Conservation (phyloP, 148 eudicot species). For the Chenopodium formosanum region DNA sequence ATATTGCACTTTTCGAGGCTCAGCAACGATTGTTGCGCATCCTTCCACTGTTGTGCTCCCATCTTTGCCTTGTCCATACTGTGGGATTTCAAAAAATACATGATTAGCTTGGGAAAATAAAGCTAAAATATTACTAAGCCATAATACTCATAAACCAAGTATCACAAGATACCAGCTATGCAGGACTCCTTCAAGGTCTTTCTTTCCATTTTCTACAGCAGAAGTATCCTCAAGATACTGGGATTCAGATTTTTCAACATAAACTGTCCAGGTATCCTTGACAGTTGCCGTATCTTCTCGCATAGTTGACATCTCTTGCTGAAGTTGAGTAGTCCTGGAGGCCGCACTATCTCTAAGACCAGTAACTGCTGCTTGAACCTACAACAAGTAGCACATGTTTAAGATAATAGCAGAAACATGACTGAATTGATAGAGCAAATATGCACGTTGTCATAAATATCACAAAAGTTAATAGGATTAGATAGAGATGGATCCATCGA, state of each 20-base stretch:
- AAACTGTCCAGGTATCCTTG: slow-evolving; percentile 68
- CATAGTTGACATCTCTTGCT: slow-evolving; percentile 87
- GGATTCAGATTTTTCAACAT: slow-evolving; percentile 66
- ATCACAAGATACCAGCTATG: slow-evolving; percentile 66
- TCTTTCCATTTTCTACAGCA: slow-evolving; percentile 80
- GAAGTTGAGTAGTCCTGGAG: slow-evolving; percentile 61
- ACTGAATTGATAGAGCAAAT: neutral
- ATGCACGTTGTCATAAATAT: too few relatives aligned
- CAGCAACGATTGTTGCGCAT: slow-evolving; percentile 81
- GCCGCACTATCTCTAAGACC: slow-evolving; percentile 79
- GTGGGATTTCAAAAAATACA: slow-evolving; percentile 15
- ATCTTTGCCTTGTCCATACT: slow-evolving; percentile 76
- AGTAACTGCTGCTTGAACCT: slow-evolving; percentile 79
- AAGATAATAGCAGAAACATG: neutral
- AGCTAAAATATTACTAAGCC: neutral
- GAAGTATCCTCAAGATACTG: slow-evolving; percentile 73
- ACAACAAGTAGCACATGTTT: slow-evolving; percentile 2
- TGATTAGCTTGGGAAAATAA: neutral
- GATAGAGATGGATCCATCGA: neutral
- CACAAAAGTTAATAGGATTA: neutral
- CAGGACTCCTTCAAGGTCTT: slow-evolving; percentile 62
- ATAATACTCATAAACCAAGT: neutral
- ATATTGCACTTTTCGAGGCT: slow-evolving; percentile 75
- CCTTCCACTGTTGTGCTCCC: slow-evolving; percentile 84
- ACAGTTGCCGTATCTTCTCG: slow-evolving; percentile 59